Conservation (phyloP, 164 flowering plant species). For the Stephania yunnanensis region DNA sequence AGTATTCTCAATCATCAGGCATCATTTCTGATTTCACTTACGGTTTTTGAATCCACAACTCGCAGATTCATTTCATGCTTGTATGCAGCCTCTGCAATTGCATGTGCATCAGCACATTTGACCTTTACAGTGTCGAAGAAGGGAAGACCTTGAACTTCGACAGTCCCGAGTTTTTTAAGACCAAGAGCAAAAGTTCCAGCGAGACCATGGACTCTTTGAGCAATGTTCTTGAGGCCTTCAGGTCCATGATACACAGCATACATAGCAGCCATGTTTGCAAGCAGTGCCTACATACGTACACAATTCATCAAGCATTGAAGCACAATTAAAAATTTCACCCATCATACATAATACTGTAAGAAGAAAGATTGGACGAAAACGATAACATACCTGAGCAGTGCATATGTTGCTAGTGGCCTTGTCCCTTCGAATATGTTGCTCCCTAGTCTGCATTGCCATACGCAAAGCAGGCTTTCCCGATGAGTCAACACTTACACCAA, state of each 20-base stretch:
- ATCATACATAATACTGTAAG: neutral
- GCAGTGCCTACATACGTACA: slow-evolving; percentile 60
- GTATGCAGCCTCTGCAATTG: slow-evolving; percentile 72
- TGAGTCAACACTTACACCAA: slow-evolving; percentile 94
- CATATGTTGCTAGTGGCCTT: slow-evolving; percentile 99
- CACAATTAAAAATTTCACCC: neutral
- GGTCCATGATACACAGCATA: slow-evolving; percentile 98
- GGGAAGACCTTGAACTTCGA: slow-evolving; percentile 72
- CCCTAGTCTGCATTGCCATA: slow-evolving; percentile 99
- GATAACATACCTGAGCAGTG: slow-evolving; percentile 74
- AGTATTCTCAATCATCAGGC: neutral
- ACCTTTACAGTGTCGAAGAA: slow-evolving; percentile 97
- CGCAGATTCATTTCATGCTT: slow-evolving; percentile 73
- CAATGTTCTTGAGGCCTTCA: slow-evolving; percentile 80
- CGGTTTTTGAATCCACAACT: slow-evolving; percentile 69
- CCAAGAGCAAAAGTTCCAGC: slow-evolving; percentile 82
- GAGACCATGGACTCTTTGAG: slow-evolving; percentile 87
- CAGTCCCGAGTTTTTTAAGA: slow-evolving; percentile 75
- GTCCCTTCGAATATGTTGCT: slow-evolving; percentile 95
- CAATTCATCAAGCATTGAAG: neutral
- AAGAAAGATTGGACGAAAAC: no score
- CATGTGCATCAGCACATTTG: slow-evolving; percentile 66
- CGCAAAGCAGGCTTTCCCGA: slow-evolving; percentile 88
- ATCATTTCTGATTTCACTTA: slow-evolving; percentile 26
- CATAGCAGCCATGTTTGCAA: slow-evolving; percentile 99